Evolutionary conservation across 805 yeast species (phyloP).

Genomic region (Teunomyces cretensis): DNA sequence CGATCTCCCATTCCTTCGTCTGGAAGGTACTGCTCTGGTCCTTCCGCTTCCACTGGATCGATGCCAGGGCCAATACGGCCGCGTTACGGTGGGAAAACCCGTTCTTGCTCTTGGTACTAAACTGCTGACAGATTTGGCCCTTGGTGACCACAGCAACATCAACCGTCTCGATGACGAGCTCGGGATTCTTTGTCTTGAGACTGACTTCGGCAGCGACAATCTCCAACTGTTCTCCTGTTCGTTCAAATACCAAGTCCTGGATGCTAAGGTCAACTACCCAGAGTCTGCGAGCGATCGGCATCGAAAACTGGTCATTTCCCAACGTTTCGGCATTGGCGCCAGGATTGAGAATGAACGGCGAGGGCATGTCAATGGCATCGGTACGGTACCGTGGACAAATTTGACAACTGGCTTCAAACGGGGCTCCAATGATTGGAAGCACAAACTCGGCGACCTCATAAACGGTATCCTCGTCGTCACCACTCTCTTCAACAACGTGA

Average conservation of each 20-base stretch:
- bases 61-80: slow-evolving; percentile 20
- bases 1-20: slow-evolving; percentile 48
- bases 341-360: slow-evolving; percentile 30
- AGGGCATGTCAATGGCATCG: slow-evolving; percentile 32
- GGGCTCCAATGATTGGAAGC: slow-evolving; percentile 24
- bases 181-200: slow-evolving; percentile 27
- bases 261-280: slow-evolving; percentile 21
- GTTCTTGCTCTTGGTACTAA: slow-evolving; percentile 37
- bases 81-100: slow-evolving; percentile 40
- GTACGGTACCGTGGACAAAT: slow-evolving; percentile 30
- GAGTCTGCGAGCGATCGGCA: slow-evolving; percentile 32
- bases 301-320: slow-evolving; percentile 13
- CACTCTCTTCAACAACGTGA: slow-evolving; percentile 19
- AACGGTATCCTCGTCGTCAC: slow-evolving; percentile 12
- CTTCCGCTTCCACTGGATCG: slow-evolving; percentile 35
- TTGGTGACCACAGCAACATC: slow-evolving; percentile 6
- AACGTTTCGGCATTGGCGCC: slow-evolving; percentile 11
- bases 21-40: slow-evolving; percentile 25
- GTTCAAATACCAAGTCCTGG: slow-evolving; percentile 1
- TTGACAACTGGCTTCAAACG: slow-evolving; percentile 21
- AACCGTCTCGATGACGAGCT: slow-evolving; percentile 19
- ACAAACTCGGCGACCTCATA: slow-evolving; percentile 22
- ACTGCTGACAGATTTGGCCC: slow-evolving; percentile 14
- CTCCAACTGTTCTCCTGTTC: slow-evolving; percentile 12
- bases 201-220: slow-evolving; percentile 16